Conservation (phyloP, 2,329 filamentous ascomycete species). For the Fusarium heterosporum region DNA sequence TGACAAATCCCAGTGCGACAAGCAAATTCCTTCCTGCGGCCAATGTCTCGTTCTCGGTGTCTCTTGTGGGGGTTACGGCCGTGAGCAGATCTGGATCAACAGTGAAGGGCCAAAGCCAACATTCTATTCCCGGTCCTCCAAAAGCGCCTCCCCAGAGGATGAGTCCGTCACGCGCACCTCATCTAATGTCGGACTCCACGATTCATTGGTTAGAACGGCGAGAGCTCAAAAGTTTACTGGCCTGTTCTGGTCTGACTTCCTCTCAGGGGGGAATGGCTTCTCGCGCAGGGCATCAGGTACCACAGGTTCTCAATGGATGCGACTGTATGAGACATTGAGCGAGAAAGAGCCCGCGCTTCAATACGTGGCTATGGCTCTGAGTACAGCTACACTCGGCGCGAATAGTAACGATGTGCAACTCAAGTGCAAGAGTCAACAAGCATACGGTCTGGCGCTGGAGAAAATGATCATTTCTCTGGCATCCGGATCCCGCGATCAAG, state of each 20-base stretch:
- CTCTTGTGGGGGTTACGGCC: constrained; percentile 13
- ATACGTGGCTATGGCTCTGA: constrained; percentile 22
- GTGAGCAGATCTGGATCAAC: constrained; percentile 19
- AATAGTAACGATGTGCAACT: constrained; percentile 8
- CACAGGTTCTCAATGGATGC: constrained; percentile 5
- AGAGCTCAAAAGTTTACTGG: constrained; percentile 24
- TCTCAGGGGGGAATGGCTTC: constrained; percentile 12
- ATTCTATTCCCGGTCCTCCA: neutral
- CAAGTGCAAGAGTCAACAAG: constrained; percentile 7
- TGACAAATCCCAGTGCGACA: constrained; percentile 18
- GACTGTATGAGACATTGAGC: neutral
- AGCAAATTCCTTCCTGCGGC: constrained; percentile 1
- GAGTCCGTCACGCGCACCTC: rapidly evolving
- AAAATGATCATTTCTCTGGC: constrained; percentile 5
- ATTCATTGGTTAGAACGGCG: constrained; percentile 1
- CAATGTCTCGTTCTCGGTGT: constrained; percentile 15
- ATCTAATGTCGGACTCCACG: neutral
- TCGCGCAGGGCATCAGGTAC: constrained; percentile 6
- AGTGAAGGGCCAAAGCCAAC: constrained; percentile 9
- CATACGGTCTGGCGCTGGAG: constrained; percentile 11
- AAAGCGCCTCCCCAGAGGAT: rapidly evolving
- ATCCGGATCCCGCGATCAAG: neutral
- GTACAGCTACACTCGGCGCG: constrained; percentile 8
- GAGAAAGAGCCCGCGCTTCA: neutral
- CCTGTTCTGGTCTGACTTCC: constrained; percentile 21